Evolutionary conservation across 345 rosid genomes (phyloP), one percentile per base, ranked within the genome.

Genomic region (Litchi chinensis): DNA sequence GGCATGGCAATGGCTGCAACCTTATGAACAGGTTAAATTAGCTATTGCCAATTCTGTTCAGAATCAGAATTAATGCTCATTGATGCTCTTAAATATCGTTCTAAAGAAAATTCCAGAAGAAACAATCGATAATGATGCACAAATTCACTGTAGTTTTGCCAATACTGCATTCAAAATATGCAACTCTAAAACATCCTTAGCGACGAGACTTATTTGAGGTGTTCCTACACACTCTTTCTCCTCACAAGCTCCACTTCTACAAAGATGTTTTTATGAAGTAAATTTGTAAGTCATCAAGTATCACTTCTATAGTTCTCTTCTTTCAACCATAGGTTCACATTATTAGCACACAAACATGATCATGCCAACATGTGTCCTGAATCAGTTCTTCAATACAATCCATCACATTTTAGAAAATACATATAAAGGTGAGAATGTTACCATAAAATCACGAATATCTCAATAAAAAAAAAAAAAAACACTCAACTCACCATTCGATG

Each of bases 401-500:
- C 10, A 60, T 60, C 65, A 60, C 65, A 60, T 60, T 69, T 67
- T 22, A 5, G 6, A 43, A 46, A 10, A 59, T 10, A 39, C n/a
- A 73, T 40, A 48, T 41, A 48, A 63, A 75, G 70, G 50, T 75
- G 62, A 64, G 21, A 10, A 22, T 64, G 21, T 62, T 74, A 40
- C 15, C 13, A 43, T 43, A 4, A 68, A 71, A 21, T 21, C 32
- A 75, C 19, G 41, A 39, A 54, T 39, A 67, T 21, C 37, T 28
- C 24, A 67, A 70, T 64, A 74, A 70, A 44, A 80, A 54, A 68
- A 11, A 11, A 7, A 46, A 46, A 46, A 46, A 46, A 46, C 1
- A 40, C 43, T 54, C 37, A 50, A 84, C 86, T 68, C 83, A 93
- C 99, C 99, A 95, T 93, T 74, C 99, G 94, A 85, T 95, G 99